Evolutionary conservation across 495 filamentous ascomycete genomes (phyloP).

Genomic region (Bacidia rubella): DNA sequence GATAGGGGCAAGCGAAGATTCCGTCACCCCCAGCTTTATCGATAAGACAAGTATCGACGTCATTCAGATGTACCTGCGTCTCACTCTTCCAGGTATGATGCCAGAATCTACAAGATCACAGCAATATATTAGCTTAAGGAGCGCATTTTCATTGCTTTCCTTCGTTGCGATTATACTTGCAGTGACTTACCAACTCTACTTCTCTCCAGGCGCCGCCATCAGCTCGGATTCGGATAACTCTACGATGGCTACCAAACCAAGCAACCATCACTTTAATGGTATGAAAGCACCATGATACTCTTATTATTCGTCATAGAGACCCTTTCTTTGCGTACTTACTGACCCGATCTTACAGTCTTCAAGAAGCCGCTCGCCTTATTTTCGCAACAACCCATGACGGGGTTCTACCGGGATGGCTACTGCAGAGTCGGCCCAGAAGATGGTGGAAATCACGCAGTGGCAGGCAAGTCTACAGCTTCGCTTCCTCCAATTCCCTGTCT

Average conservation of each 20-base stretch:
- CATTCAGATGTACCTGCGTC: too few species aligned
- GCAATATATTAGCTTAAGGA: too few species aligned
- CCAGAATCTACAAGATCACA: too few species aligned
- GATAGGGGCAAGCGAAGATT: too few species aligned
- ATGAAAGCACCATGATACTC: constrained; percentile 41
- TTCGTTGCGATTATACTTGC: too few species aligned
- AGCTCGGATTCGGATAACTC: too few species aligned
- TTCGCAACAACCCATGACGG: constrained; percentile 42
- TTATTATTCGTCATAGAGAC: constrained; percentile 31
- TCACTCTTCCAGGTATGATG: too few species aligned
- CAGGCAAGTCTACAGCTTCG: constrained; percentile 11
- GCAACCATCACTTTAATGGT: constrained; percentile 43
- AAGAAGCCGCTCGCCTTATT: constrained; percentile 42
- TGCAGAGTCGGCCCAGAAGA: constrained; percentile 36
- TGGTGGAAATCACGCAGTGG: constrained; percentile 36
- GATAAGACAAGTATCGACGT: too few species aligned
- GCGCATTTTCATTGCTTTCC: too few species aligned
- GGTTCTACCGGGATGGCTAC: constrained; percentile 47
- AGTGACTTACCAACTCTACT: too few species aligned
- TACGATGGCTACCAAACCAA: constrained; percentile 44
- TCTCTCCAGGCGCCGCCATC: too few species aligned
- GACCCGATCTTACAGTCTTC: constrained; percentile 30
- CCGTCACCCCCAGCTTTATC: too few species aligned
- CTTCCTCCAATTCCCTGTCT: neutral
- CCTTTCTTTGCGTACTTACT: neutral